Evolutionary conservation across 257 asterid species (phyloP), one percentile per base, ranked within the genome.

Genomic region (Plantago elongata): DNA sequence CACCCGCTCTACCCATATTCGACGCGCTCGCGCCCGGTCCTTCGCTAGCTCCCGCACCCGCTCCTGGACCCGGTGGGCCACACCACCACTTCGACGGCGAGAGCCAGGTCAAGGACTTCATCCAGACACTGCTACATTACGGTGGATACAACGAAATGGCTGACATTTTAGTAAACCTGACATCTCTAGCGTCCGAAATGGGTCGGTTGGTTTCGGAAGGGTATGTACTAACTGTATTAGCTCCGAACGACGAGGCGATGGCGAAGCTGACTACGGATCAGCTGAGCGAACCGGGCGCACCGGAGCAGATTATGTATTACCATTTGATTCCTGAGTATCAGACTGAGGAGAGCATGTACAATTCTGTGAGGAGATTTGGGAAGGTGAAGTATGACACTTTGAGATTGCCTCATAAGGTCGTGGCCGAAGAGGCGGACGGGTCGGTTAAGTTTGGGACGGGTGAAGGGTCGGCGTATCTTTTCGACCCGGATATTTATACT

Each of bases 221-320:
- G 0, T 92, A 92, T 4, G 95, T 83, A 1, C 49, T 92, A 11
- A 92, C 99, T 0, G 97, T 92, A 0, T 54, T 92, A 15, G 96
- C 99, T 0, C 99, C 99, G 0, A 86, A 92, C 60, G 97, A 92
- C 56, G 99, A 92, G 60, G 99, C 99, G 13, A 89, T 92, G 99
- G 95, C 97, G 13, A 92, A 92, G 67, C 38, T 92, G 0, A 84
- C 91, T 1, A 81, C 95, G 1, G 99, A 92, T 74, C 96, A 84
- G 47, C 27, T 92, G 66, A 81, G 89, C 11, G 99, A 92, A 46
- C 96, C 98, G 0, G 98, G 95, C 4, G 92, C 98, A 7, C 97
- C 97, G 67, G 99, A 92, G 83, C 95, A 84, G 46, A 92, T 92
- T 14, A 83, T 90, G 76, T 90, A 90, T n/a, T 90, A 85, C 17